Base-by-base conservation (phyloP, 1,139 yeast genomes). In the Yamadazyma atmosphaerica region DNA sequence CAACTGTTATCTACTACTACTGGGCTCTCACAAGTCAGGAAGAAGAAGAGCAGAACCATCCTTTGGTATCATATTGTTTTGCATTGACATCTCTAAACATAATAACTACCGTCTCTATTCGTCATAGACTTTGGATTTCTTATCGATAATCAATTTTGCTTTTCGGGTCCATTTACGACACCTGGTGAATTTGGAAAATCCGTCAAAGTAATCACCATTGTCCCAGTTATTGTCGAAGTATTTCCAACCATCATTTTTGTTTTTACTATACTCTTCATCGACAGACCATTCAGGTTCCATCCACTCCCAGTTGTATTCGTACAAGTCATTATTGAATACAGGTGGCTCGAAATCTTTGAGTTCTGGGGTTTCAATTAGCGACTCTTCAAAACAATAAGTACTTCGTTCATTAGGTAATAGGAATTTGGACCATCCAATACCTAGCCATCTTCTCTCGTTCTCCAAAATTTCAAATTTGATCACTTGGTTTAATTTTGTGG, bases 391-490 rank as follows among this genome's bases (percentile, higher is more conserved):
- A 31, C 82, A 76, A 48, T 61, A 79, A 25, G 67, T 63, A 1
- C 75, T 50, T 27, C 83, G 52, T 46, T 80, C 86, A 40, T 65
- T 63, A 1, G 84, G 83, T 12, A 79, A 52, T 30, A 78, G 51
- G 26, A 64, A 60, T 35, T 69, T 66, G 29, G 74, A 61, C 85
- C 85, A 80, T 4, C 85, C 86, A 15, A 79, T 43, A 0, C 81
- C 84, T 3, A 79, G 36, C 84, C 85, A 79, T 38, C 84, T 61
- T 49, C 86, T 63, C 52, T 81, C 81, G 47, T 80, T 76, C 46
- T 81, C 83, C 32, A 75, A 53, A 1, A 79, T 58, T 39, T 71
- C 76, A 47, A 80, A 79, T 36, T 69, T 59, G 1, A 79, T 69
- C 1, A 69, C 60, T 46, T 77, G 78, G 32, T 66, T 68, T 32